These are phyloP conservation scores for Nannochloropsis gaditana DNA, from an alignment of 108 stramenopile species.

Conservation along the genomic window DNA sequence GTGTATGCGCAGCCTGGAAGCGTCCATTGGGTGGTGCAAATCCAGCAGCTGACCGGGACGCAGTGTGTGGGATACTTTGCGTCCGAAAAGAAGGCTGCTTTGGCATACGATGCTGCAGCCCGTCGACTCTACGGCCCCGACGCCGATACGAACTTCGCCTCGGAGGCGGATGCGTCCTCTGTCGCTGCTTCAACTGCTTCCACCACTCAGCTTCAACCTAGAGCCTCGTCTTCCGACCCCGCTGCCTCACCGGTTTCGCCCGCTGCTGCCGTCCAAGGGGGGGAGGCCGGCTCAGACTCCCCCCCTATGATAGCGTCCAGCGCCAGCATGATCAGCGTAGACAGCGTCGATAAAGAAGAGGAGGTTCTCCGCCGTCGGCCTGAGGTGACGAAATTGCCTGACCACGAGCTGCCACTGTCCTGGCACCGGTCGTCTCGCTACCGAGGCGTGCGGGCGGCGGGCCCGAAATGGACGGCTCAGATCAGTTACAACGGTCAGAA, in stretches of 20 bases:
- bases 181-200: background rate
- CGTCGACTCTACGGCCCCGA: background rate
- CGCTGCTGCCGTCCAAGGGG: background rate
- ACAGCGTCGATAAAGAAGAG: background rate
- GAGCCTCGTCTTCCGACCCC: too few species aligned
- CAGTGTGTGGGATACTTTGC: background rate
- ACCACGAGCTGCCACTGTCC: slow-evolving; percentile 22
- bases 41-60: background rate
- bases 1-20: slow-evolving; percentile 51
- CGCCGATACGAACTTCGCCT: background rate
- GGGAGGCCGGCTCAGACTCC: background rate
- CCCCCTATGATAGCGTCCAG: background rate
- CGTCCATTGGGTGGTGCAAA: slow-evolving; percentile 36
- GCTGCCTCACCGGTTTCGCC: too few species aligned
- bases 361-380: slow-evolving; percentile 1
- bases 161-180: background rate
- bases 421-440: slow-evolving; percentile 43
- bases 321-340: background rate
- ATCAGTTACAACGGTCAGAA: background rate
- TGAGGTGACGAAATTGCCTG: background rate
- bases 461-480: slow-evolving; percentile 43
- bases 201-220: background rate
- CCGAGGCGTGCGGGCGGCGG: slow-evolving; percentile 40
- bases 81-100: background rate
- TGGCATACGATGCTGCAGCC: background rate